phyloP scores from a whole-genome alignment of 208 protist genomes.

The Crithidia fasciculata region DNA sequence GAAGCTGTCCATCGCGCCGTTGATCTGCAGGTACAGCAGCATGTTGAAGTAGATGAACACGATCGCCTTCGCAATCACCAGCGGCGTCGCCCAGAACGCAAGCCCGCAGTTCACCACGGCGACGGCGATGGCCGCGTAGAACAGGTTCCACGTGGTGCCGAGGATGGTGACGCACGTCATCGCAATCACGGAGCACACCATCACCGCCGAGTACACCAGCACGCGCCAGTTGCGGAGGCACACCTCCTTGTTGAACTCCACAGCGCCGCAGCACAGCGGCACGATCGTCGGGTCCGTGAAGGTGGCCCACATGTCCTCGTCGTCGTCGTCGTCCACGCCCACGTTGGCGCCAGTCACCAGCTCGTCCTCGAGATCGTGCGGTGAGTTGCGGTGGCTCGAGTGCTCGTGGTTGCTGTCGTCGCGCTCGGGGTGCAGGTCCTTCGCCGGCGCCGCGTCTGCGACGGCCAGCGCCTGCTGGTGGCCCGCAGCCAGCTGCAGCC shows the following conservation, averaged over 20 bases:
- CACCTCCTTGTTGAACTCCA: constrained; percentile 34
- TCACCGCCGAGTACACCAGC: constrained; percentile 25
- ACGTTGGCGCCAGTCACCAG: not conserved
- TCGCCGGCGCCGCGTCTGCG: not conserved
- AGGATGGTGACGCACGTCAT: constrained; percentile 32
- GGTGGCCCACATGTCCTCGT: constrained; percentile 9
- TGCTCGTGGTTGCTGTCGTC: not conserved
- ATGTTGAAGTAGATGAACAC: constrained; percentile 50
- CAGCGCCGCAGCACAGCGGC: constrained; percentile 16
- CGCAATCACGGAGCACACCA: constrained; percentile 27
- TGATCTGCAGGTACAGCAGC: constrained; percentile 52
- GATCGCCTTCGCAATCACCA: constrained; percentile 48
- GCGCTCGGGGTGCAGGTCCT: not conserved
- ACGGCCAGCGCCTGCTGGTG: not conserved
- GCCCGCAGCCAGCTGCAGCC: not conserved
- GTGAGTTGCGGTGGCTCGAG: not conserved
- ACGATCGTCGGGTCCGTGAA: constrained; percentile 11
- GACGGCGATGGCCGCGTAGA: constrained; percentile 19
- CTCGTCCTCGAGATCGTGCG: not conserved
- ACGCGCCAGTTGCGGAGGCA: constrained; percentile 20
- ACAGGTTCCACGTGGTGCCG: constrained; percentile 14
- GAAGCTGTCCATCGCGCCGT: constrained; percentile 48
- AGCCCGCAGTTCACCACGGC: constrained; percentile 1
- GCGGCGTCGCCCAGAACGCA: constrained; percentile 37
- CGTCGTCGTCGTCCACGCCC: not conserved